phyloP scores from a whole-genome alignment of 345 rosid genomes.

The Rubroshorea leprosula region DNA sequence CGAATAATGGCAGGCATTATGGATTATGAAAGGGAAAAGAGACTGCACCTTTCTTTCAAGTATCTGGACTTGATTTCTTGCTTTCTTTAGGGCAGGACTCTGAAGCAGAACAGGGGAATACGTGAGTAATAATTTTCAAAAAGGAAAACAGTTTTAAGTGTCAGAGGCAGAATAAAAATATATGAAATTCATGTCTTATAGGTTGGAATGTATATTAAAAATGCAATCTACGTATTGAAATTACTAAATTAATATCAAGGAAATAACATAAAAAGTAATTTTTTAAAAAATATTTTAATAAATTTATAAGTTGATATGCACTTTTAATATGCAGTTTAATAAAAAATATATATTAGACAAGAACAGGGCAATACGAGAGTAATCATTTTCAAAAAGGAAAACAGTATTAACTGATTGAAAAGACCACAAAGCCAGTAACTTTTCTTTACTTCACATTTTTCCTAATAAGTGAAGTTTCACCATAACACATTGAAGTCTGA shows the following conservation, averaged over 20 bases:
- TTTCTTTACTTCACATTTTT: background rate
- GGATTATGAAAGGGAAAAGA: background rate
- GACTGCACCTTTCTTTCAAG: conserved; percentile 67
- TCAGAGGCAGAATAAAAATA: too few species aligned
- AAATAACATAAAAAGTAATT: too few species aligned
- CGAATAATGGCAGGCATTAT: background rate
- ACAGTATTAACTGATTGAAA: background rate
- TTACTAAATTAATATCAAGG: too few species aligned
- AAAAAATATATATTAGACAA: conserved; percentile 16
- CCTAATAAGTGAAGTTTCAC: background rate
- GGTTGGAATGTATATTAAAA: too few species aligned
- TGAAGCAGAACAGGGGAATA: conserved; percentile 23
- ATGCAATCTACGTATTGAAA: too few species aligned
- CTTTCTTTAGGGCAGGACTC: conserved; percentile 69
- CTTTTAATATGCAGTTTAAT: too few species aligned
- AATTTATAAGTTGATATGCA: too few species aligned
- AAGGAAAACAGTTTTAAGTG: background rate
- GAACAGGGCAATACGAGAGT: background rate
- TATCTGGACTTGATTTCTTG: conserved; percentile 54
- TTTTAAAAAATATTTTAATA: too few species aligned
- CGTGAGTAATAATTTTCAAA: background rate
- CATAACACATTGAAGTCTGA: background rate
- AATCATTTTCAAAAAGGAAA: background rate
- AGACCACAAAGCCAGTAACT: background rate
- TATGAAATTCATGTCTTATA: too few species aligned